A percentile compares a stretch with the other conserved stretches of the same genome.
Conservation (phyloP, 1,284 basidiomycete species). For the Cutaneotrichosporon cutaneum region DNA sequence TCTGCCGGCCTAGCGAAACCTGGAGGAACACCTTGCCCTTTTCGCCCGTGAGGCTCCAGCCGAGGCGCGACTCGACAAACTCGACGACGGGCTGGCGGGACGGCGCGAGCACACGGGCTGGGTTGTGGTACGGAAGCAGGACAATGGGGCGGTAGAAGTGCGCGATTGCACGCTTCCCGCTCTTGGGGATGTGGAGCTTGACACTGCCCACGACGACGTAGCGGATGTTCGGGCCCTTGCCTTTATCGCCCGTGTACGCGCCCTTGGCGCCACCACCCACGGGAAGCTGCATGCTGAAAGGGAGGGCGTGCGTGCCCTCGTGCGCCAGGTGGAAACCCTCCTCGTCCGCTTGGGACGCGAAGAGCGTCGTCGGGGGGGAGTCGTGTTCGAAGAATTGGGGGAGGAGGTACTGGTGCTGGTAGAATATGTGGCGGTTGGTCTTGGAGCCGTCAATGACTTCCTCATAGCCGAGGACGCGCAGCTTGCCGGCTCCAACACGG, state of each 20-base stretch:
- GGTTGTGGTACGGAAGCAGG: slow-evolving; percentile 76
- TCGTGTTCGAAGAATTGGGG: slow-evolving; percentile 55
- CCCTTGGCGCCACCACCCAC: slow-evolving; percentile 72
- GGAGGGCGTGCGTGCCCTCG: slow-evolving; percentile 70
- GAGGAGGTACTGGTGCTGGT: slow-evolving; percentile 70
- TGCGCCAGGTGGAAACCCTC: slow-evolving; percentile 69
- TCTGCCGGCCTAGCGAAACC: slow-evolving; percentile 69
- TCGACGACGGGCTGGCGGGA: slow-evolving; percentile 64
- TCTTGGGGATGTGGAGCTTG: slow-evolving; percentile 70
- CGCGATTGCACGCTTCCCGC: slow-evolving; percentile 70
- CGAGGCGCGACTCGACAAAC: slow-evolving; percentile 61
- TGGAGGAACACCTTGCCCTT: slow-evolving; percentile 69
- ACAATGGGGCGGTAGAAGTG: slow-evolving; percentile 88
- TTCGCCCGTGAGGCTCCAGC: slow-evolving; percentile 62
- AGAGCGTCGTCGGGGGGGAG: slow-evolving; percentile 54
- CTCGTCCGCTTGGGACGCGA: slow-evolving; percentile 60
- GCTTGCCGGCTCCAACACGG: slow-evolving; percentile 72
- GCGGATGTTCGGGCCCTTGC: slow-evolving; percentile 60
- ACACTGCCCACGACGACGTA: slow-evolving; percentile 85
- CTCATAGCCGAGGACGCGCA: slow-evolving; percentile 86
- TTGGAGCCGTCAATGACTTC: slow-evolving; percentile 58
- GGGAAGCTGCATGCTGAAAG: slow-evolving; percentile 76
- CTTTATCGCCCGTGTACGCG: slow-evolving; percentile 60
- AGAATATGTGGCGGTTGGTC: slow-evolving; percentile 74
- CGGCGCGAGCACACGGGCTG: slow-evolving; percentile 64